A percentile compares a stretch with the other conserved stretches of the same genome.
phyloP scores from a whole-genome alignment of 2,329 filamentous ascomycete species.

The Lithohypha guttulata region DNA sequence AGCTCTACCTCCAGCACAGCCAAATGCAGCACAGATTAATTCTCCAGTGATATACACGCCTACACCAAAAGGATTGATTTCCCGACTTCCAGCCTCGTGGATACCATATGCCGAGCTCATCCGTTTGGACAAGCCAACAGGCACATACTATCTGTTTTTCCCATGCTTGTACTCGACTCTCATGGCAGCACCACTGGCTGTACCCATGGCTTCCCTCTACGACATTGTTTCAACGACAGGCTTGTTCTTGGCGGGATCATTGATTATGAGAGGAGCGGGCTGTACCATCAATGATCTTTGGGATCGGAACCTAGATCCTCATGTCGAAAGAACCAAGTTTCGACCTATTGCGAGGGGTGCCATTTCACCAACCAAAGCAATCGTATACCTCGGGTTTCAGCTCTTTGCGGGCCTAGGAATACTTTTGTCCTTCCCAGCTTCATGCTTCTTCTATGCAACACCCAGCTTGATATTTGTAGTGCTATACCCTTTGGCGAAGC shows the following conservation, averaged over 20 bases:
- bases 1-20: neutral
- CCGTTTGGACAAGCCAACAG: constrained; percentile 42
- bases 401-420: constrained; percentile 33
- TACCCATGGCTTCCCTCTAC: constrained; percentile 23
- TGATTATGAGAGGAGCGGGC: constrained; percentile 41
- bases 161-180: constrained; percentile 41
- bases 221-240: constrained; percentile 31
- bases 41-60: constrained; percentile 30
- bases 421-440: constrained; percentile 32
- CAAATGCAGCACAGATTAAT: constrained; percentile 9
- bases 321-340: constrained; percentile 41
- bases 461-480: constrained; percentile 35
- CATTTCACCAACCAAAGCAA: constrained; percentile 33
- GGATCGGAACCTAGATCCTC: constrained; percentile 44
- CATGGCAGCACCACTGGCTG: constrained; percentile 32
- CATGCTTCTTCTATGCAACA: constrained; percentile 35
- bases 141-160: constrained; percentile 44
- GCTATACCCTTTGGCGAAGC: constrained; percentile 43
- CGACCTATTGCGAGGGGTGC: constrained; percentile 44
- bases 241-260: constrained; percentile 33
- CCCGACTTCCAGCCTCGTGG: constrained; percentile 39
- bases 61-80: constrained; percentile 36
- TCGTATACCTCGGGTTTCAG: constrained; percentile 36
- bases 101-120: constrained; percentile 46
- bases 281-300: constrained; percentile 49